These are phyloP conservation scores for Penicillium antarcticum DNA, from an alignment of 495 filamentous ascomycete species.

Conservation along the genomic window DNA sequence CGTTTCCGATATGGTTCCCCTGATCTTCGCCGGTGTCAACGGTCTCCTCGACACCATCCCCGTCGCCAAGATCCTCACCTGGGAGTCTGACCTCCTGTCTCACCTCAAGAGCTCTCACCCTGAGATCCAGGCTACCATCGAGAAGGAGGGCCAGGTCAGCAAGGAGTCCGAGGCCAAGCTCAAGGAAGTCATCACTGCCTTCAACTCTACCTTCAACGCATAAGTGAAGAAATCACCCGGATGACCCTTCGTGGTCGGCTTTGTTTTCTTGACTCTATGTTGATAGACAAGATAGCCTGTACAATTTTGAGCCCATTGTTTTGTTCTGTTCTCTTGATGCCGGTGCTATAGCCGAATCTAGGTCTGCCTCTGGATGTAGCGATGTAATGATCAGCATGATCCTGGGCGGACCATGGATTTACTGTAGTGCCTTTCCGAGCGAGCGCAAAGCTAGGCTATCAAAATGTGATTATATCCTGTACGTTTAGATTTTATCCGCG, in stretches of 20 bases:
- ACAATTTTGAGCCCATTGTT: constrained; percentile 53
- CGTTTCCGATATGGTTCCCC: constrained; percentile 98
- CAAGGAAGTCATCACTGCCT: constrained; percentile 70
- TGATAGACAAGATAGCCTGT: constrained; percentile 55
- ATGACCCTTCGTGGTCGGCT: constrained; percentile 29
- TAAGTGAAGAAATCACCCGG: constrained; percentile 46
- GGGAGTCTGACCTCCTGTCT: constrained; percentile 90
- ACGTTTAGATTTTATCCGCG: constrained; percentile 48
- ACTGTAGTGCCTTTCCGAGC: constrained; percentile 2
- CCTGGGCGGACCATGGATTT: constrained; percentile 13
- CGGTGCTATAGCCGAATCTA: constrained; percentile 11
- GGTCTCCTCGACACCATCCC: constrained; percentile 86
- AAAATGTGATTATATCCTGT: constrained; percentile 52
- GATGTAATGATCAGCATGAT: constrained; percentile 19
- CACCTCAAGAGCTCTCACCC: constrained; percentile 87
- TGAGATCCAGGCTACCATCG: constrained; percentile 80
- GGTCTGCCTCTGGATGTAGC: constrained; percentile 26
- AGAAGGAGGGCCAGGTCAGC: constrained; percentile 93
- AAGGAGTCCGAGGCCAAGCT: constrained; percentile 90
- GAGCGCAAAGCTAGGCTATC: constrained; percentile 17
- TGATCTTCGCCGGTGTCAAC: constrained; percentile 99
- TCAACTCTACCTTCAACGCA: constrained; percentile 89
- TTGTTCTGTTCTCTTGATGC: constrained; percentile 34
- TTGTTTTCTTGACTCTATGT: constrained; percentile 50
- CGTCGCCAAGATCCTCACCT: constrained; percentile 79